These are phyloP conservation scores for Brassica napus DNA, from an alignment of 345 rosid species.

Conservation along the genomic window Da-Ae NC_063434.1:18576501-18577000, in stretches of 20 bases:
- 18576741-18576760: constrained; percentile 84
- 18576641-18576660: constrained; percentile 86
- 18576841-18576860: constrained; percentile 33
- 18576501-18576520: not conserved
- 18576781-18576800: constrained; percentile 91
- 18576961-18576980: constrained; percentile 93
- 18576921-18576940: constrained; percentile 86
- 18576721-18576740: constrained; percentile 95
- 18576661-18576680: constrained; percentile 85
- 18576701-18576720: constrained; percentile 87
- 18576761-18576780: constrained; percentile 80
- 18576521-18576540: not conserved
- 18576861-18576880: too few relatives aligned
- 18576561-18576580: constrained; percentile 53
- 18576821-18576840: constrained; percentile 68
- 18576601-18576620: constrained; percentile 63
- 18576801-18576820: constrained; percentile 95
- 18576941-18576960: constrained; percentile 81
- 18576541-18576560: constrained; percentile 70
- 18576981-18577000: constrained; percentile 93
- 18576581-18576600: constrained; percentile 26
- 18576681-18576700: constrained; percentile 95
- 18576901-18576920: constrained; percentile 76
- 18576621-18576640: constrained; percentile 86
- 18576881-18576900: too few relatives aligned